Conservation (phyloP, 495 filamentous ascomycete genomes). For the Massariosphaeria phaeospora region DNA sequence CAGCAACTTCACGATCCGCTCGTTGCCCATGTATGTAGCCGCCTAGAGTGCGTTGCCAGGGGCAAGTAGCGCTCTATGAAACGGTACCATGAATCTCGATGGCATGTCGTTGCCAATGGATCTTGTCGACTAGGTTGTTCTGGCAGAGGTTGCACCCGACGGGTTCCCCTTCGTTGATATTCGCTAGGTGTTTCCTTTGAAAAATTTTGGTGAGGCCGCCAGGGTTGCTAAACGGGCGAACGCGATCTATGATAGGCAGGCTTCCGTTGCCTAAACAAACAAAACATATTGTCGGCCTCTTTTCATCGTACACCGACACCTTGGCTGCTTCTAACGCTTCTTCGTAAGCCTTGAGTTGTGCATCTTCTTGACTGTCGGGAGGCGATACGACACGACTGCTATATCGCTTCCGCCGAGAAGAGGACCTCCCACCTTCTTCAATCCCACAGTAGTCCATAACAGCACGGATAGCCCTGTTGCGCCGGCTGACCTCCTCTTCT, state of each 20-base stretch:
- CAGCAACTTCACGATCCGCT: too few relatives aligned
- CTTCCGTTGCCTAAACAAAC: conserved; percentile 40
- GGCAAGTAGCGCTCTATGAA: conserved; percentile 3
- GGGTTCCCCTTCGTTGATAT: conserved; percentile 33
- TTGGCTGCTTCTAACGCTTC: conserved; percentile 29
- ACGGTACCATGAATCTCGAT: conserved; percentile 28
- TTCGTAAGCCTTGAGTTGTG: conserved; percentile 1
- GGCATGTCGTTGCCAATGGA: conserved; percentile 31
- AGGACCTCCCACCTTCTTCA: conserved; percentile 21
- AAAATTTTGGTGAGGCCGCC: conserved; percentile 42
- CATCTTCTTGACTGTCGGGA: conserved; percentile 7
- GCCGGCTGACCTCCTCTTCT: conserved; percentile 16
- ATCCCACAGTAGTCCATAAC: conserved; percentile 21
- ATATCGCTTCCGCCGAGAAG: background rate
- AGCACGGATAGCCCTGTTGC: conserved; percentile 23
- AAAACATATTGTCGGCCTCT: conserved; percentile 43
- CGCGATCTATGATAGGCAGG: conserved; percentile 35
- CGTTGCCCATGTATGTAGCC: too few relatives aligned
- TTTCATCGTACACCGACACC: conserved; percentile 35
- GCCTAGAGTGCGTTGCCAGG: too few relatives aligned
- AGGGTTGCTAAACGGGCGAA: conserved; percentile 31
- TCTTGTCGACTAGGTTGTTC: conserved; percentile 24
- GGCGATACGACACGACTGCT: conserved; percentile 5
- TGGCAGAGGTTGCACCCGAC: conserved; percentile 27
- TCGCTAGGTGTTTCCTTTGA: conserved; percentile 40